phyloP scores from a whole-genome alignment of 1,284 basidiomycete species.

The Pseudozyma pruni region DNA sequence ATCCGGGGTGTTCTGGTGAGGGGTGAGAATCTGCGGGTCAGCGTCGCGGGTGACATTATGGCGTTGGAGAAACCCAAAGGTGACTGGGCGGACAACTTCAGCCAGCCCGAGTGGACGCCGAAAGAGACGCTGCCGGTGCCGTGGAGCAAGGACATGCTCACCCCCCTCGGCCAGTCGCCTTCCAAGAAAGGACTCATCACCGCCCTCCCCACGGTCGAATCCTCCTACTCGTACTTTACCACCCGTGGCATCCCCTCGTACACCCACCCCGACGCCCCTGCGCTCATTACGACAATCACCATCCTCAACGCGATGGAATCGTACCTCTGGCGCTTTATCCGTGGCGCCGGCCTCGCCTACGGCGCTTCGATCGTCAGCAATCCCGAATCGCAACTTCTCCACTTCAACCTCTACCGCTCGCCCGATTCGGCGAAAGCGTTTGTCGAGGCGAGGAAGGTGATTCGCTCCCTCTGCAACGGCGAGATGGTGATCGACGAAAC shows the following conservation, averaged over 20 bases:
- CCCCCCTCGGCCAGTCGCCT: slow-evolving; percentile 79
- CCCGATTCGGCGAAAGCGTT: slow-evolving; percentile 88
- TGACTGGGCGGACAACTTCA: slow-evolving; percentile 34
- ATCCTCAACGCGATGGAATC: slow-evolving; percentile 93
- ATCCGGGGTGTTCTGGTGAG: slow-evolving; percentile 68
- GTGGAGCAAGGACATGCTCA: slow-evolving; percentile 78
- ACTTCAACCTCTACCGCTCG: slow-evolving; percentile 80
- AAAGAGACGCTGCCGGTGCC: slow-evolving; percentile 76
- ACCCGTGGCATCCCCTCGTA: slow-evolving; percentile 73
- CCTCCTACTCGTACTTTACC: slow-evolving; percentile 84
- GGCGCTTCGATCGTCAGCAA: slow-evolving; percentile 84
- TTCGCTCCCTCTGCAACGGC: slow-evolving; percentile 69
- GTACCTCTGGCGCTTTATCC: slow-evolving; percentile 79
- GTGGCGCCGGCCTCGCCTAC: slow-evolving; percentile 75
- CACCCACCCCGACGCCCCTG: slow-evolving; percentile 82
- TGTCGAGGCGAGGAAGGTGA: slow-evolving; percentile 75
- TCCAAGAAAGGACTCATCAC: slow-evolving; percentile 79
- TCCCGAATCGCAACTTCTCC: slow-evolving; percentile 82
- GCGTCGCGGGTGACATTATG: slow-evolving; percentile 86
- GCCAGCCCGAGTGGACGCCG: slow-evolving; percentile 11
- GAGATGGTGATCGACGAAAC: slow-evolving; percentile 77
- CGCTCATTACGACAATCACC: slow-evolving; percentile 83
- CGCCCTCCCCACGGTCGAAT: slow-evolving; percentile 92
- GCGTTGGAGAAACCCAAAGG: slow-evolving; percentile 77
- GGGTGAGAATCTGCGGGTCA: slow-evolving; percentile 83